phyloP scores from a whole-genome alignment of 108 stramenopile genomes.

The Pseudonitzschia pungens region DNA sequence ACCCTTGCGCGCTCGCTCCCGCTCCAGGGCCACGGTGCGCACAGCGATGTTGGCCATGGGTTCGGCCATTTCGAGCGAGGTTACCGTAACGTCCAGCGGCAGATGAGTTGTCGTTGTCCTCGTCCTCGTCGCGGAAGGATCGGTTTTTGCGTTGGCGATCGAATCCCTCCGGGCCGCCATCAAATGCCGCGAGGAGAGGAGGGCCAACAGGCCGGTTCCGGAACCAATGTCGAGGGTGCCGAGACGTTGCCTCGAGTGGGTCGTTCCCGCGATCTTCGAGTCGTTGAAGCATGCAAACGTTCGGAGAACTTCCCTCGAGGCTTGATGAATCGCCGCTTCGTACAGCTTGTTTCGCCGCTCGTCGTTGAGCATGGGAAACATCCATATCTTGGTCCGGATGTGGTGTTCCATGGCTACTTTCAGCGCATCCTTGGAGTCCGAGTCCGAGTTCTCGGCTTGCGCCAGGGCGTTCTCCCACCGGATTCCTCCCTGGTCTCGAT shows the following conservation, averaged over 20 bases:
- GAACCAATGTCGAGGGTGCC: slow-evolving; percentile 76
- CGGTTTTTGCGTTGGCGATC: not conserved
- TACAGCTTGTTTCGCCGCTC: slow-evolving; percentile 59
- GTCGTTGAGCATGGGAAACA: slow-evolving; percentile 88
- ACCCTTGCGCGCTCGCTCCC: not conserved
- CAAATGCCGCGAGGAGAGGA: slow-evolving; percentile 59
- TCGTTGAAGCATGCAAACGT: no score
- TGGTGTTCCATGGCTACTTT: slow-evolving; percentile 36
- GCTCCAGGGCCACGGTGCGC: slow-evolving; percentile 52
- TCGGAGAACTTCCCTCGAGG: slow-evolving; percentile 30
- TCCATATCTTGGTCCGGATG: slow-evolving; percentile 78
- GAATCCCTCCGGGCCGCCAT: slow-evolving; percentile 1
- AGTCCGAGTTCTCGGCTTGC: not conserved
- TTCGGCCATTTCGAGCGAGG: slow-evolving; percentile 74
- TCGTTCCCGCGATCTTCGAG: no score
- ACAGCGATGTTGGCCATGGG: slow-evolving; percentile 73
- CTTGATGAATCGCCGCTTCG: slow-evolving; percentile 55
- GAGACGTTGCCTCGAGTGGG: no score
- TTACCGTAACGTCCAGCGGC: not conserved
- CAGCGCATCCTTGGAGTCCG: not conserved
- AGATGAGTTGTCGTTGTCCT: slow-evolving; percentile 2
- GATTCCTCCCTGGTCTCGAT: slow-evolving; percentile 68
- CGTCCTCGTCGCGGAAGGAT: slow-evolving; percentile 39
- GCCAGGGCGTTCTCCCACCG: slow-evolving; percentile 45
- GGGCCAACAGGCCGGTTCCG: slow-evolving; percentile 76